Base-by-base conservation (phyloP, 805 yeast species). In the Nakazawaea holstii region DNA sequence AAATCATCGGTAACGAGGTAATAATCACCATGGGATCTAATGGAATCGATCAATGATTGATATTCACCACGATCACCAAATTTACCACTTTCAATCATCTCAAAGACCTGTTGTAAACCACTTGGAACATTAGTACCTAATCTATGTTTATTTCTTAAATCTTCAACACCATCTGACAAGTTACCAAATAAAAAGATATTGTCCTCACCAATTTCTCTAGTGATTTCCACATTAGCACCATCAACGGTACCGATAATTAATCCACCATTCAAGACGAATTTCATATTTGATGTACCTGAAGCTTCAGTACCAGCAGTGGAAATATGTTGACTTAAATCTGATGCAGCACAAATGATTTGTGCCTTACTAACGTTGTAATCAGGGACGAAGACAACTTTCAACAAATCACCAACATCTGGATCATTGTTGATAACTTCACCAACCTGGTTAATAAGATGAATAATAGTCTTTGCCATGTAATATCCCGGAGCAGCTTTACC, bases 401-500 rank as follows among this genome's bases (percentile, higher is more conserved):
- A 77, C 58, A 85, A 71, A 56, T 84, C 85, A 33, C 77, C 87
- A 59, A 88, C 74, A 28, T 84, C 91, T 1, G 74, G 66, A 62
- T 90, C 97, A 51, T 74, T 75, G 67, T 90, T 90, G 53, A 90
- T 80, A 43, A 88, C 92, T 6, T 79, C 82, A 30, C 87, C 83
- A 35, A 89, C 97, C 46, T 86, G 68, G 64, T 87, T 90, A 60
- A 90, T 78, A 65, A 90, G 74, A 66, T 89, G 88, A 62, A 90
- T 91, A 59, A 90, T 87, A 49, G 86, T 78, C 68, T 90, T 90
- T 50, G 97, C 97, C 81, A 90, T 87, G 70, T 87, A 90, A 66
- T 90, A 90, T 54, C 97, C 97, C n/a, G 97, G 97, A 9, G 97
- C 97, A 50, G 95, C 86, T 68, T 91, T 90, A 62, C 97, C 97